Evolutionary conservation across 2,329 filamentous ascomycete genomes (phyloP).

Genomic region (Epichloe glyceriae): DNA sequence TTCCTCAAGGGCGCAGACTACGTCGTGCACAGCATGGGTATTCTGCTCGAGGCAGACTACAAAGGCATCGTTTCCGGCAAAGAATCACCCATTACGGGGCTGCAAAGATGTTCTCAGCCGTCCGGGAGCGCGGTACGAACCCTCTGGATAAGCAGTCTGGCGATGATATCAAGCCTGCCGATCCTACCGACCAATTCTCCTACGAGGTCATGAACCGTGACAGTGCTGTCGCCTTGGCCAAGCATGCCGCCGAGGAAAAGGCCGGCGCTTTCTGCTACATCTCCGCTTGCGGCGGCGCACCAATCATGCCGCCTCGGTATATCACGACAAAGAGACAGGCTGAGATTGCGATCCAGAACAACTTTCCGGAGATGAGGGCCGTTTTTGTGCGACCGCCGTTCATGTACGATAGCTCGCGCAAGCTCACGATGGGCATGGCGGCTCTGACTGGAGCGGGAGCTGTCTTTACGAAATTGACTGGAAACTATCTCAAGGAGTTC

Average conservation of each 20-base stretch:
- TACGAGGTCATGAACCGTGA: constrained; percentile 98
- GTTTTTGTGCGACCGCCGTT: constrained; percentile 80
- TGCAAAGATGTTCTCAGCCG: constrained; percentile 64
- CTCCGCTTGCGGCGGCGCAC: constrained; percentile 75
- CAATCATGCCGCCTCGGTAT: constrained; percentile 73
- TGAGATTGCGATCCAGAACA: constrained; percentile 58
- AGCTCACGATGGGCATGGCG: constrained; percentile 75
- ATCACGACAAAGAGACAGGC: constrained; percentile 87
- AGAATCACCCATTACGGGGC: constrained; percentile 66
- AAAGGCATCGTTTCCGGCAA: constrained; percentile 78
- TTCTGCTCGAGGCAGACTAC: constrained; percentile 94
- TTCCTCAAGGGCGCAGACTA: constrained; percentile 67
- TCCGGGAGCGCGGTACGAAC: constrained; percentile 52
- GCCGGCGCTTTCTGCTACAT: constrained; percentile 72
- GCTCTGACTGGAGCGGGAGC: constrained; percentile 62
- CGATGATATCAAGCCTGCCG: constrained; percentile 49
- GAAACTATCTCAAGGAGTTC: constrained; percentile 60
- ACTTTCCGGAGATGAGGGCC: constrained; percentile 62
- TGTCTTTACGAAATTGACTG: constrained; percentile 63
- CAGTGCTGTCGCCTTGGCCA: constrained; percentile 68
- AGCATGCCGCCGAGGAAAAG: constrained; percentile 53
- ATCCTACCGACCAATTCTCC: constrained; percentile 65
- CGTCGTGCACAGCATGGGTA: constrained; percentile 91
- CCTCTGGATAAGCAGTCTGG: constrained; percentile 51
- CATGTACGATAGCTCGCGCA: constrained; percentile 73